phyloP scores from a whole-genome alignment of 345 rosid genomes.

The Toxicodendron radicans region DNA sequence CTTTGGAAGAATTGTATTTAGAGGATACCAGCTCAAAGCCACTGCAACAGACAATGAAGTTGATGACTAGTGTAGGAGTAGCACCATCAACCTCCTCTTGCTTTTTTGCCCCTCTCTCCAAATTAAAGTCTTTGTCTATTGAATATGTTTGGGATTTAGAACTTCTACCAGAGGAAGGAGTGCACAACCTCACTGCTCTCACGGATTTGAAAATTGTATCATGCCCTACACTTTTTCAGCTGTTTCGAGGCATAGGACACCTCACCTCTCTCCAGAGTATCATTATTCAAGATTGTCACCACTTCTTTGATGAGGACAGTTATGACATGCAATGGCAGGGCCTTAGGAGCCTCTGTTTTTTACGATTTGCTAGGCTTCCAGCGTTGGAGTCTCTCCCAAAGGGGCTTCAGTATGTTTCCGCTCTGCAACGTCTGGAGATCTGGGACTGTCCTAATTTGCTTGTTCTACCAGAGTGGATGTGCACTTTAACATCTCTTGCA shows the following conservation, averaged over 20 bases:
- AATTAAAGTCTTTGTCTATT: background rate
- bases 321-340: background rate
- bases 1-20: background rate
- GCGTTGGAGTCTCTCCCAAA: background rate
- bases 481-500: background rate
- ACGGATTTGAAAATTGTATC: background rate
- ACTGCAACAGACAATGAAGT: background rate
- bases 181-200: background rate
- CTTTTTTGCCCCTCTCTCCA: background rate
- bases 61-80: background rate
- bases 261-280: background rate
- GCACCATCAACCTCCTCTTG: background rate
- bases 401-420: background rate
- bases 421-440: background rate
- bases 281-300: background rate
- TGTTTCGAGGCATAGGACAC: background rate
- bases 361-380: background rate
- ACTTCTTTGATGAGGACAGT: no score
- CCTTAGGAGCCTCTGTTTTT: background rate
- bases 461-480: background rate
- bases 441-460: background rate
- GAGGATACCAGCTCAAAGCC: background rate
- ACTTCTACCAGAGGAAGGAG: background rate
- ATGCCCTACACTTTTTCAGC: background rate
- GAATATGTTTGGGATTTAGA: background rate